Evolutionary conservation across 306 rosid genomes (phyloP).

Genomic region (Quercus mongolica): DNA sequence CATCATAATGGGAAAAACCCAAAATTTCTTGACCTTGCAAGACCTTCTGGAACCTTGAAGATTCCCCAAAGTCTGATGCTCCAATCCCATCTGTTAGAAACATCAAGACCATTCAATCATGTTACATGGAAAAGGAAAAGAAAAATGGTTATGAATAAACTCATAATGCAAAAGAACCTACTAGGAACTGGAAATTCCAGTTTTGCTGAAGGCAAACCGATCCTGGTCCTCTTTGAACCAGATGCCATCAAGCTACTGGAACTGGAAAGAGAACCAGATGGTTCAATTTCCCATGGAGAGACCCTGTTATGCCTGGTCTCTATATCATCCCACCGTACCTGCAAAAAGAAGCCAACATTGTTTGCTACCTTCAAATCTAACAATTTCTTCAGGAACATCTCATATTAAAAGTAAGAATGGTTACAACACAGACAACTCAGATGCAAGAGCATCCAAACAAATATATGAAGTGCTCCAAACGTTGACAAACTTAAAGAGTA

Average conservation of each 20-base stretch:
- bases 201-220: conserved; percentile 50
- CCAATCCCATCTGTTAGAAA: conserved; percentile 75
- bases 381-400: neutral
- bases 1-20: conserved; percentile 56
- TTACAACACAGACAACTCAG: neutral
- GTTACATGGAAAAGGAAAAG: neutral
- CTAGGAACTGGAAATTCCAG: conserved; percentile 73
- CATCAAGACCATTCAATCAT: conserved; percentile 5
- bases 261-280: conserved; percentile 66
- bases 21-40: conserved; percentile 99
- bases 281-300: conserved; percentile 98
- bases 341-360: conserved; percentile 1
- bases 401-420: neutral
- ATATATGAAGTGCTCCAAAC: neutral
- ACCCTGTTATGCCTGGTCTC: conserved; percentile 84
- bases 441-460: neutral
- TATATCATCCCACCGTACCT: conserved; percentile 96
- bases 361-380: neutral
- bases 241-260: conserved; percentile 55
- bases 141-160: neutral
- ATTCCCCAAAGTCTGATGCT: conserved; percentile 89
- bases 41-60: conserved; percentile 97
- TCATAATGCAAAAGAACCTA: conserved; percentile 29
- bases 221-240: conserved; percentile 82
- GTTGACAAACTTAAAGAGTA: neutral